Percentiles rank a stretch among this genome's conserved stretches.
Evolutionary conservation across 2,329 filamentous ascomycete genomes (phyloP).

Genomic region (Colletotrichum trifolii): DNA sequence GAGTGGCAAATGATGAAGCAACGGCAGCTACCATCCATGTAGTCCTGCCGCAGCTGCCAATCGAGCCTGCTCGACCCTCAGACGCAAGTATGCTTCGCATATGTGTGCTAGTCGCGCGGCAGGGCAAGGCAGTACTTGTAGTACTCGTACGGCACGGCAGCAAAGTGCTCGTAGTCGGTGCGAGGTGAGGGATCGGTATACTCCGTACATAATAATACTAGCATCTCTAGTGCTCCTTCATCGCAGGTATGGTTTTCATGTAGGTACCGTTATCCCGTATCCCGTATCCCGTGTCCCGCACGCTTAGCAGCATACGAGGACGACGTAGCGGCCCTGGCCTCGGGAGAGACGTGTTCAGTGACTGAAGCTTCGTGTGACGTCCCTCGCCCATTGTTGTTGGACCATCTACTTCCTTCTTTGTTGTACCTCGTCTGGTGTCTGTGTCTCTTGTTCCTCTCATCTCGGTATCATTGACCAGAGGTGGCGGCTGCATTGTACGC

Average conservation of each 20-base stretch:
- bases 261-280: too few species aligned
- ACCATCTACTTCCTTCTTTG: conserved; percentile 6
- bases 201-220: too few species aligned
- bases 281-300: too few species aligned
- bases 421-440: conserved; percentile 7
- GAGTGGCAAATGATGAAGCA: conserved; percentile 1
- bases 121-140: background rate
- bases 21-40: background rate
- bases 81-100: conserved; percentile 58
- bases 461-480: conserved; percentile 4
- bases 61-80: conserved; percentile 35
- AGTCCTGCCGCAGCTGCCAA: conserved; percentile 1
- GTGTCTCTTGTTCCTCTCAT: conserved; percentile 19
- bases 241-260: too few species aligned
- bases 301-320: too few species aligned
- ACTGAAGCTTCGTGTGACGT: background rate
- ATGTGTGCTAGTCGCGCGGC: conserved; percentile 40
- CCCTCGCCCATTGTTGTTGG: conserved; percentile 22
- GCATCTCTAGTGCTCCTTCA: too few species aligned
- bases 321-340: conserved; percentile 33
- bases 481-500: conserved; percentile 22
- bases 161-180: too few species aligned
- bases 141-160: too few species aligned
- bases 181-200: too few species aligned
- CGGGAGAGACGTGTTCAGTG: background rate